These are phyloP conservation scores for Solanum lycopersicoides DNA, from an alignment of 257 asterid genomes.

Conservation along the genomic window DNA sequence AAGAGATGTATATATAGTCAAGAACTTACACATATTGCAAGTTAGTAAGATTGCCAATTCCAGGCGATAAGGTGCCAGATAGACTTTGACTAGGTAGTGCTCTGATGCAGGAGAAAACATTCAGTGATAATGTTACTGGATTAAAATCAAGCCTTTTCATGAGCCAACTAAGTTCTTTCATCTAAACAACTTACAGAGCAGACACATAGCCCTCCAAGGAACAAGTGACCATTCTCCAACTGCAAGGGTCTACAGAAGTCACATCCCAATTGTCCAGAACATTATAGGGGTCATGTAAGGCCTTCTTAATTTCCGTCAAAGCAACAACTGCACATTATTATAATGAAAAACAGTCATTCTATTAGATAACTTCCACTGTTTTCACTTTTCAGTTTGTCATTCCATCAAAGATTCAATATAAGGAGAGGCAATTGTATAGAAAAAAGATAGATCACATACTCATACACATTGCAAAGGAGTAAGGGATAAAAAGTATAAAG, in stretches of 20 bases:
- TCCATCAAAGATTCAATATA: neutral
- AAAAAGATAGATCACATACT: neutral
- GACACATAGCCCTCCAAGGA: conserved; percentile 77
- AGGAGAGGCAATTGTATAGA: neutral
- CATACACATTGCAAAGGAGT: neutral
- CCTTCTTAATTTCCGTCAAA: conserved; percentile 64
- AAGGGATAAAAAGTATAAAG: neutral
- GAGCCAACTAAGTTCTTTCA: neutral
- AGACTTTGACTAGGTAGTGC: conserved; percentile 79
- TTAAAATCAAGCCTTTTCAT: neutral
- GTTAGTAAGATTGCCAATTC: conserved; percentile 74
- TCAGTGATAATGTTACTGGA: neutral
- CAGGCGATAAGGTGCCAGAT: conserved; percentile 75
- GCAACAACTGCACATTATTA: conserved; percentile 66
- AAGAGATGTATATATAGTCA: neutral
- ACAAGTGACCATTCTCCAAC: conserved; percentile 97
- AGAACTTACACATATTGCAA: conserved; percentile 79
- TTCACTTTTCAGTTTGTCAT: neutral
- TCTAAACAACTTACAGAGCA: conserved; percentile 53
- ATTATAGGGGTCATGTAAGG: conserved; percentile 69
- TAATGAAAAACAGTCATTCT: neutral
- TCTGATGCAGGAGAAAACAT: conserved; percentile 25
- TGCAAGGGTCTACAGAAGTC: conserved; percentile 96
- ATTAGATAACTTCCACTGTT: neutral
- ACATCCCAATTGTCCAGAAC: conserved; percentile 89